Percentiles rank a stretch among this genome's conserved stretches.
phyloP scores from a whole-genome alignment of 139 green algal species.

The Desmodesmus armatus region DNA sequence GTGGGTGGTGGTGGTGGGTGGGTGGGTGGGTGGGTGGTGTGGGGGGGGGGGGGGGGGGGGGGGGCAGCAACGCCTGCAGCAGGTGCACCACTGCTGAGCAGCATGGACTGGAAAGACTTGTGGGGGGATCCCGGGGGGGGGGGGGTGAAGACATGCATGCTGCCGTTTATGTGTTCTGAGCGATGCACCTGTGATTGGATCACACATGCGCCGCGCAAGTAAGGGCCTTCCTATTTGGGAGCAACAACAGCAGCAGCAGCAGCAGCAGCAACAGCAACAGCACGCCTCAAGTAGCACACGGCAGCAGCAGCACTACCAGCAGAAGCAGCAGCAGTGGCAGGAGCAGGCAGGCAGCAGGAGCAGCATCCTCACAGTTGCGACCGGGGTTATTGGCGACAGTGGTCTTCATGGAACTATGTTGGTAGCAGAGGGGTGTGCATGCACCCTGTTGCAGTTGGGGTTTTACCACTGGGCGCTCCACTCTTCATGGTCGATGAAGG shows the following conservation, averaged over 20 bases:
- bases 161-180: background rate
- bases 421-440: too few species aligned
- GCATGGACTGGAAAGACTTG: background rate
- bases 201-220: background rate
- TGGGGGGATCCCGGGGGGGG: background rate
- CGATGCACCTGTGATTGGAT: background rate
- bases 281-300: background rate
- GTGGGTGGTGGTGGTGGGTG: too few species aligned
- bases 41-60: too few species aligned
- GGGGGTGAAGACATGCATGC: background rate
- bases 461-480: too few species aligned
- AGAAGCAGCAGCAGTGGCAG: background rate
- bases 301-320: background rate
- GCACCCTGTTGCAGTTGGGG: too few species aligned
- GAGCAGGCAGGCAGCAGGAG: too few species aligned
- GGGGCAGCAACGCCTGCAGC: background rate
- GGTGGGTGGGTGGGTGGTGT: too few species aligned
- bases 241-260: slow-evolving; percentile 9
- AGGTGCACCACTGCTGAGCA: background rate
- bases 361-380: too few species aligned
- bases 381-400: too few species aligned
- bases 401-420: too few species aligned
- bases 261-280: background rate
- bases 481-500: too few species aligned
- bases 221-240: background rate